phyloP scores from a whole-genome alignment of 2,329 filamentous ascomycete genomes.

The Thermothelomyces thermophilus region DNA sequence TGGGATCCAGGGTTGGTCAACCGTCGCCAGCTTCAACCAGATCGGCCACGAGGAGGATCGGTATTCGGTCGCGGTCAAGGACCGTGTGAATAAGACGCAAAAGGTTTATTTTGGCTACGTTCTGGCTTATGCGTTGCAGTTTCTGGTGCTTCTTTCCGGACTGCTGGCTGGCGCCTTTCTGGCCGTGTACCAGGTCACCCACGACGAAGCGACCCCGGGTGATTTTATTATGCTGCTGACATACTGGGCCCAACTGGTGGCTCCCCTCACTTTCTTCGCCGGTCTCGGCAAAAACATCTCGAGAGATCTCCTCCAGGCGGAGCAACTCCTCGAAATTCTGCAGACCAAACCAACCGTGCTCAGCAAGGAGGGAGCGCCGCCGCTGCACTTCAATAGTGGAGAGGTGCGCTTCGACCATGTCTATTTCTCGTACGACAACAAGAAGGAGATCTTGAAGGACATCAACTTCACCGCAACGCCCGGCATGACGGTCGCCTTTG shows the following conservation, averaged over 20 bases:
- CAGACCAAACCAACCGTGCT: constrained; percentile 48
- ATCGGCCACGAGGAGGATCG: constrained; percentile 49
- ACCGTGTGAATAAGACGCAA: constrained; percentile 34
- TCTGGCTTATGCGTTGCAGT: constrained; percentile 49
- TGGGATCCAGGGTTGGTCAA: constrained; percentile 53
- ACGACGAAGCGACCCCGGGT: constrained; percentile 53
- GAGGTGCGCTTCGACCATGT: constrained; percentile 50
- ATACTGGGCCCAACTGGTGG: constrained; percentile 68
- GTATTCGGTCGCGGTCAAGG: constrained; percentile 44
- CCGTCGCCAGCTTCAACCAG: constrained; percentile 54
- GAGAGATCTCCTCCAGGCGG: constrained; percentile 50
- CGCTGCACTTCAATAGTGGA: constrained; percentile 46
- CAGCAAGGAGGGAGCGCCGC: constrained; percentile 44
- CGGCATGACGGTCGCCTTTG: constrained; percentile 52
- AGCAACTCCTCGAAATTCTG: constrained; percentile 53
- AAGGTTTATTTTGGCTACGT: constrained; percentile 40
- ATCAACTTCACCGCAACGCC: constrained; percentile 45
- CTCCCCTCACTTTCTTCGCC: constrained; percentile 64
- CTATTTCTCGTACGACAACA: constrained; percentile 53
- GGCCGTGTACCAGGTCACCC: constrained; percentile 59
- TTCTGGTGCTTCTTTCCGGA: constrained; percentile 60
- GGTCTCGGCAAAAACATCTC: constrained; percentile 50
- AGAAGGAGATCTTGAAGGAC: constrained; percentile 50
- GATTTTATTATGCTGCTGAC: constrained; percentile 65
- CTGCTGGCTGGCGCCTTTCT: constrained; percentile 57